phyloP scores from a whole-genome alignment of 805 yeast species.

The Metschnikowia peoriensis region DNA sequence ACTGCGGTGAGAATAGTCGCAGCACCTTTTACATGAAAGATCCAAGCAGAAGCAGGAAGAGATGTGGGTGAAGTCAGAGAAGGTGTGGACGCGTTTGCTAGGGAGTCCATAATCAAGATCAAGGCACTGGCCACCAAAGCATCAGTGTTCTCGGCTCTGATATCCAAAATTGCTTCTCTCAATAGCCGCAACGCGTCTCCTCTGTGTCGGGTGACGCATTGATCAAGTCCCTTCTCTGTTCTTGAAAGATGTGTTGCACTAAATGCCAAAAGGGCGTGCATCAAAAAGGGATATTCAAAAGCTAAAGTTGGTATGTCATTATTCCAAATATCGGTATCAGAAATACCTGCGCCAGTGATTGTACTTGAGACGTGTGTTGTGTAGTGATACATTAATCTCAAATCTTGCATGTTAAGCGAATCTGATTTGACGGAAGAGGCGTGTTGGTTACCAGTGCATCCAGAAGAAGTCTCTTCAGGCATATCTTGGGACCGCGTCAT shows the following conservation, averaged over 20 bases:
- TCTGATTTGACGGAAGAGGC: not conserved
- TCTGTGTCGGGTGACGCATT: constrained; percentile 80
- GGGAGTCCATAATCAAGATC: constrained; percentile 85
- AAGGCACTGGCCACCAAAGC: constrained; percentile 91
- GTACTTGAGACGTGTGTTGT: constrained; percentile 82
- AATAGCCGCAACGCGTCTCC: constrained; percentile 80
- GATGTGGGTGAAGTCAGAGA: constrained; percentile 48
- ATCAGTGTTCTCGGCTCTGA: constrained; percentile 83
- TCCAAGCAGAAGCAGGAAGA: constrained; percentile 93
- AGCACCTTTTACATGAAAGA: constrained; percentile 95
- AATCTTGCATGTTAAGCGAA: constrained; percentile 64
- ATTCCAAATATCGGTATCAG: constrained; percentile 83
- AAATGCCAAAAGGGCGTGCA: constrained; percentile 89
- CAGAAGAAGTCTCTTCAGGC: not conserved
- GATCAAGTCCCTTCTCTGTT: constrained; percentile 71
- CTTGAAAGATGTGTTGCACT: constrained; percentile 89
- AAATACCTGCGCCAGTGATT: constrained; percentile 86
- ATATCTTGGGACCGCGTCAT: not conserved
- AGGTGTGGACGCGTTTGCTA: constrained; percentile 83
- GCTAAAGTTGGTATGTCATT: constrained; percentile 86
- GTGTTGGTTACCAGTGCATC: not conserved
- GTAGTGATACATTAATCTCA: constrained; percentile 83
- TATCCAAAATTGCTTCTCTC: constrained; percentile 82
- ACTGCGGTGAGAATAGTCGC: constrained; percentile 94
- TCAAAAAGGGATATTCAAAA: constrained; percentile 80